These are phyloP conservation scores for Trametes punicea DNA, from an alignment of 768 basidiomycete species.

Conservation along the genomic window DNA sequence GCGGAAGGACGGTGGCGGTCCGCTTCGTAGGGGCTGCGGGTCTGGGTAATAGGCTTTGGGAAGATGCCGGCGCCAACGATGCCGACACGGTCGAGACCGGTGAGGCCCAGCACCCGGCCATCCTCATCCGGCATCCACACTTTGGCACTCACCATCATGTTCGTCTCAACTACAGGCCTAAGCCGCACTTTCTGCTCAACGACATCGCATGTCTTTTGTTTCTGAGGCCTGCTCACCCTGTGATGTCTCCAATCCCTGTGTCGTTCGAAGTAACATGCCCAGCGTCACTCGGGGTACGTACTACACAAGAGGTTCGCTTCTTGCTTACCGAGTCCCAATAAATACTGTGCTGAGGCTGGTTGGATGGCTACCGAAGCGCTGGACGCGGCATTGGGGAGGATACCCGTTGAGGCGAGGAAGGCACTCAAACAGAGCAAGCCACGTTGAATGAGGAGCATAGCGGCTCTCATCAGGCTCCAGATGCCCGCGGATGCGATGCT, in stretches of 20 bases:
- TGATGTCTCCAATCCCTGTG: constrained; percentile 69
- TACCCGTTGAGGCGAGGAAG: constrained; percentile 18
- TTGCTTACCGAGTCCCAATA: constrained; percentile 55
- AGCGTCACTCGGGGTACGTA: background rate
- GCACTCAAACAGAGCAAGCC: constrained; percentile 22
- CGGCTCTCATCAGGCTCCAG: constrained; percentile 24
- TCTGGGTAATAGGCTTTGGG: background rate
- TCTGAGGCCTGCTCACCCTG: constrained; percentile 45
- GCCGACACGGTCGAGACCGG: background rate
- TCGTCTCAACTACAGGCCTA: constrained; percentile 77
- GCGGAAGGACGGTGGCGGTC: background rate
- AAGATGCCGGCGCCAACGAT: background rate
- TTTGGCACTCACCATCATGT: constrained; percentile 61
- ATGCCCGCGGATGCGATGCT: constrained; percentile 11
- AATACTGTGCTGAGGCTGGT: constrained; percentile 42
- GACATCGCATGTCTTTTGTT: background rate
- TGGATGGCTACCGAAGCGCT: constrained; percentile 23
- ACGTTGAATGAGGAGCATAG: constrained; percentile 17
- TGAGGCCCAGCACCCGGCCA: background rate
- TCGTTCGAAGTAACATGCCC: background rate
- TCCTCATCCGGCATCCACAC: background rate
- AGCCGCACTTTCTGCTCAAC: background rate
- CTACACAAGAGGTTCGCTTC: background rate
- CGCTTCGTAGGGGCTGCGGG: background rate
- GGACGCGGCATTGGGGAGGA: constrained; percentile 7